Percentiles rank a stretch among this genome's conserved stretches.
Evolutionary conservation across 371 early-diverging fungal species (phyloP).

Genomic region (Syncephalastrum racemosum): DNA sequence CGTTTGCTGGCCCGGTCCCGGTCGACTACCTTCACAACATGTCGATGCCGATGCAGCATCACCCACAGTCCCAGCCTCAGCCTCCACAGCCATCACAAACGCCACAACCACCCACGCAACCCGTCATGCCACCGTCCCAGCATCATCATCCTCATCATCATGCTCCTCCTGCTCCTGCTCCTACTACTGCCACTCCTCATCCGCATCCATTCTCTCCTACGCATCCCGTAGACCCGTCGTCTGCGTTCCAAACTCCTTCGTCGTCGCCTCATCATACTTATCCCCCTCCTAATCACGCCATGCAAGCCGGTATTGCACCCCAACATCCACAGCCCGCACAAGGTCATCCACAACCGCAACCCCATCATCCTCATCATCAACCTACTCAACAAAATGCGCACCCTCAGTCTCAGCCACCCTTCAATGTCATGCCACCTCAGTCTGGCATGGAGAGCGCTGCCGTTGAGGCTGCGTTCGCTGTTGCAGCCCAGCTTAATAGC

Average conservation of each 20-base stretch:
- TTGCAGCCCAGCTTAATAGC: conserved; percentile 1
- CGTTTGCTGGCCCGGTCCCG: conserved; percentile 15
- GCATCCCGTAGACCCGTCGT: no score
- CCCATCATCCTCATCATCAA: conserved; percentile 4
- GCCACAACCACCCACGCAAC: no score
- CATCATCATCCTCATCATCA: no score
- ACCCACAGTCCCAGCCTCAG: conserved; percentile 4
- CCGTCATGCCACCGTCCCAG: no score
- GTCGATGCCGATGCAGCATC: conserved; percentile 10
- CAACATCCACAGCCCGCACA: neutral
- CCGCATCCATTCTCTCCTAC: no score
- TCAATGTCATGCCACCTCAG: neutral
- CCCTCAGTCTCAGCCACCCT: neutral
- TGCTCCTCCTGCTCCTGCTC: no score
- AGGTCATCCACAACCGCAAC: neutral
- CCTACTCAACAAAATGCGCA: conserved; percentile 3
- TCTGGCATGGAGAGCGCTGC: neutral
- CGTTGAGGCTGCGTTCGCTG: conserved; percentile 5
- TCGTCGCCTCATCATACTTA: no score
- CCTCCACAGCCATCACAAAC: neutral
- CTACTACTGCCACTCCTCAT: no score
- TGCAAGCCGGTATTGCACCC: no score
- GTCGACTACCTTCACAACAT: conserved; percentile 15
- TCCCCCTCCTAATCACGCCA: no score
- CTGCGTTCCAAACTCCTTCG: no score